phyloP scores from a whole-genome alignment of 352 stramenopile genomes.

The Peronospora destructor region DNA sequence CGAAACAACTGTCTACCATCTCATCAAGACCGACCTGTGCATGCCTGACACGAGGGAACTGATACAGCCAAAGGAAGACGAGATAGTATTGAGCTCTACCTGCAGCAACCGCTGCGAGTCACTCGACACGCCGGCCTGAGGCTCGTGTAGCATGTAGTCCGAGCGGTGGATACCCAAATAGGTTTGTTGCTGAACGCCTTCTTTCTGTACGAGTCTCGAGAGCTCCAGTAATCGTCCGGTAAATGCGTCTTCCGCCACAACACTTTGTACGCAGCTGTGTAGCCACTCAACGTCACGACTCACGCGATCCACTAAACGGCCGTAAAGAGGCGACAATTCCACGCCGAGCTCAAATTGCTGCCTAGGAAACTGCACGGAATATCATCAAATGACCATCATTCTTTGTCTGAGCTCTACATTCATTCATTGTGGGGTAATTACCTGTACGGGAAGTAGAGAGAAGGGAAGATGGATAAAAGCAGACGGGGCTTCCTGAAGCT shows the following conservation, averaged over 20 bases:
- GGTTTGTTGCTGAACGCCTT: conserved; percentile 71
- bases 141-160: conserved; percentile 93
- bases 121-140: conserved; percentile 26
- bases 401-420: background rate
- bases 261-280: conserved; percentile 55
- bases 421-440: conserved; percentile 20
- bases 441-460: conserved; percentile 56
- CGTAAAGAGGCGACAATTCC: conserved; percentile 64
- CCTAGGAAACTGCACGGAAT: conserved; percentile 31
- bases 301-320: conserved; percentile 69
- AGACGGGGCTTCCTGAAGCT: conserved; percentile 21
- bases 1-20: conserved; percentile 2
- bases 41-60: conserved; percentile 88
- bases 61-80: conserved; percentile 94
- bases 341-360: conserved; percentile 61
- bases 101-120: conserved; percentile 79
- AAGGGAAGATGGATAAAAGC: conserved; percentile 77
- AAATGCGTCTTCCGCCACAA: conserved; percentile 85
- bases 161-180: conserved; percentile 89
- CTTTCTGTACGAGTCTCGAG: conserved; percentile 56
- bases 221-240: conserved; percentile 74
- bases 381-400: background rate
- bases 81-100: conserved; percentile 98
- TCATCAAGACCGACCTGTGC: conserved; percentile 65
- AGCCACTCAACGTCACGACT: conserved; percentile 79